Percentiles rank a stretch among this genome's conserved stretches.
These are phyloP conservation scores for Bolboschoenus planiculmis DNA, from an alignment of 176 grass and related monocot genomes.

Conservation along the genomic window DNA sequence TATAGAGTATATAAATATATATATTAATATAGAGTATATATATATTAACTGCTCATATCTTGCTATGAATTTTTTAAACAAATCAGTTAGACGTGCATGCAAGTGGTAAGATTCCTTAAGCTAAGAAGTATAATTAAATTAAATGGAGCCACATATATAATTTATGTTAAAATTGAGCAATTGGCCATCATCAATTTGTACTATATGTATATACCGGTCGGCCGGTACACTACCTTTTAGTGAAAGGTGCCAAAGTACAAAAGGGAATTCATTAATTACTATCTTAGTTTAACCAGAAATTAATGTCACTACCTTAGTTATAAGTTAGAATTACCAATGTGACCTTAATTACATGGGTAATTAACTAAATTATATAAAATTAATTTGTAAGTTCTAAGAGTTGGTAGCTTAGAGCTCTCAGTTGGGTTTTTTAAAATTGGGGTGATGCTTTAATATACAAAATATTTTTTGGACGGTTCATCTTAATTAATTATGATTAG, in stretches of 20 bases:
- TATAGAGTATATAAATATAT: background rate
- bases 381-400: background rate
- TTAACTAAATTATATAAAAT: background rate
- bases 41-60: slow-evolving; percentile 12
- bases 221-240: background rate
- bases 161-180: background rate
- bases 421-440: too few relatives aligned
- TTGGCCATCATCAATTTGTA: background rate
- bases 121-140: background rate
- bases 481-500: background rate
- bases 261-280: background rate
- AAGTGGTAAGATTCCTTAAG: slow-evolving; percentile 26
- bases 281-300: background rate
- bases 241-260: background rate
- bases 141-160: background rate
- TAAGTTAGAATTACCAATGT: background rate
- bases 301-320: background rate
- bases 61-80: slow-evolving; percentile 3
- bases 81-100: slow-evolving; percentile 27
- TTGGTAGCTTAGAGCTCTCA: background rate
- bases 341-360: background rate
- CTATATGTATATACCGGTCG: background rate
- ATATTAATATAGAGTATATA: background rate
- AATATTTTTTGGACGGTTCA: too few relatives aligned
- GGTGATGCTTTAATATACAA: too few relatives aligned